Percentiles rank a stretch among this genome's conserved stretches.
phyloP scores from a whole-genome alignment of 768 basidiomycete species.

The Gyrodon lividus region DNA sequence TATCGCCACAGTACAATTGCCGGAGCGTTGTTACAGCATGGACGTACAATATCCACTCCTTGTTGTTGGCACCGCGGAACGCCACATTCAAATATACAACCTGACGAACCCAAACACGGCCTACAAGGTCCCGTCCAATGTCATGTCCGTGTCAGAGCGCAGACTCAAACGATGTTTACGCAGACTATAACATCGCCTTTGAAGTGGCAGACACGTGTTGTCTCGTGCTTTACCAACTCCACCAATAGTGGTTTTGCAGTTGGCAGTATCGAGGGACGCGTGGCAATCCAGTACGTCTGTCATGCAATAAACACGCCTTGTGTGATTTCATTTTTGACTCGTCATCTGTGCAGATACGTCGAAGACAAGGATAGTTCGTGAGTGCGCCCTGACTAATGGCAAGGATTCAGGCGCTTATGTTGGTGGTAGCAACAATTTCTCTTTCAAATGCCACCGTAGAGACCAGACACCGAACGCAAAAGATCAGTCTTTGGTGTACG shows the following conservation, averaged over 20 bases:
- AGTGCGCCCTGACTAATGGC: conserved; percentile 20
- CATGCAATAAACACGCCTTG: conserved; percentile 1
- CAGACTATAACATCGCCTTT: conserved; percentile 83
- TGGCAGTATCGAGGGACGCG: conserved; percentile 86
- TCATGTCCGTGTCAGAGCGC: background rate
- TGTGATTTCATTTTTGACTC: background rate
- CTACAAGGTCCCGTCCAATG: conserved; percentile 58
- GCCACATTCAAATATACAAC: conserved; percentile 88
- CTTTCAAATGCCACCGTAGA: conserved; percentile 80
- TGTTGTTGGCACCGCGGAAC: conserved; percentile 92
- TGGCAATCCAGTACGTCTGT: conserved; percentile 86
- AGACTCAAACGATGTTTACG: conserved; percentile 2
- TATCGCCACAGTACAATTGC: conserved; percentile 76
- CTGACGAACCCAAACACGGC: conserved; percentile 76
- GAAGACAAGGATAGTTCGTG: conserved; percentile 80
- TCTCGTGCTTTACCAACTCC: conserved; percentile 77
- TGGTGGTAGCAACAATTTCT: conserved; percentile 66
- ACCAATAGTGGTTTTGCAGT: conserved; percentile 72
- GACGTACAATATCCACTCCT: conserved; percentile 80
- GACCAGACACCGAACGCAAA: conserved; percentile 55
- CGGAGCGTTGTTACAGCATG: conserved; percentile 88
- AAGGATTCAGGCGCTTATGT: background rate
- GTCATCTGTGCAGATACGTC: conserved; percentile 56
- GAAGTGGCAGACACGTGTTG: conserved; percentile 90
- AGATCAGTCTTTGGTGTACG: conserved; percentile 69